Base-by-base conservation (phyloP, 2,329 filamentous ascomycete species). In the Venturia effusa region DNA sequence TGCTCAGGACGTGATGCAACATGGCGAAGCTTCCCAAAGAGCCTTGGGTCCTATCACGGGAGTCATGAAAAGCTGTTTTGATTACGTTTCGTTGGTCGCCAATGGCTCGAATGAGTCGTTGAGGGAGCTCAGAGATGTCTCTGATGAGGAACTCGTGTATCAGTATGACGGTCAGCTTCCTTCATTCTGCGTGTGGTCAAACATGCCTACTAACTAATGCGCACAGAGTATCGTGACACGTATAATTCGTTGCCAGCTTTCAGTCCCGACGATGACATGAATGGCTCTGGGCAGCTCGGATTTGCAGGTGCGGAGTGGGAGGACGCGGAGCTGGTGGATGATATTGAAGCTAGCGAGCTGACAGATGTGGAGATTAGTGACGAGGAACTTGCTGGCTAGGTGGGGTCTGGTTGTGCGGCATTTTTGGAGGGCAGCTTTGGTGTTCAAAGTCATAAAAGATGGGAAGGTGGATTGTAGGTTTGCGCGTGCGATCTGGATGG, bases 151-250 rank as follows among this genome's bases (percentile, higher is more conserved):
- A 2, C 7, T 43, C 17, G 10, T 41, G 5, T 19, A 60, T n/a
- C 59, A 60, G n/a, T 60, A 40, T 32, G 59, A 60, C 4, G 59
- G 59, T 60, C 13, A 60, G 59, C 43, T 60, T 43, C 13, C 19
- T 24, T 27, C 13, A 34, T n/a, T 1, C 6, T 1, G 15, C 45
- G 5, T 13, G 3, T n/a, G 15, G 15, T 30, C n/a, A 19, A 19
- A 17, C 11, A n/a, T n/a, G 30, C 2, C 10, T 34, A 24, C 51
- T 57, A n/a, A 57, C 30, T 22, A 13, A 19, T 34, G 2, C 27
- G 3, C 30, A n/a, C 27, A 57, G 51, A 30, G 27, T 57, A 57
- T 30, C 27, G 30, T n/a, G 27, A 57, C 27, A 34, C 30, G 51
- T 57, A 19, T 57, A 30, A 57, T 34, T n/a, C 51, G 27, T 11